Evolutionary conservation across 305 asterid genomes (phyloP), one percentile per base, ranked within the genome.

Genomic region (Plantago lanceolata): DNA sequence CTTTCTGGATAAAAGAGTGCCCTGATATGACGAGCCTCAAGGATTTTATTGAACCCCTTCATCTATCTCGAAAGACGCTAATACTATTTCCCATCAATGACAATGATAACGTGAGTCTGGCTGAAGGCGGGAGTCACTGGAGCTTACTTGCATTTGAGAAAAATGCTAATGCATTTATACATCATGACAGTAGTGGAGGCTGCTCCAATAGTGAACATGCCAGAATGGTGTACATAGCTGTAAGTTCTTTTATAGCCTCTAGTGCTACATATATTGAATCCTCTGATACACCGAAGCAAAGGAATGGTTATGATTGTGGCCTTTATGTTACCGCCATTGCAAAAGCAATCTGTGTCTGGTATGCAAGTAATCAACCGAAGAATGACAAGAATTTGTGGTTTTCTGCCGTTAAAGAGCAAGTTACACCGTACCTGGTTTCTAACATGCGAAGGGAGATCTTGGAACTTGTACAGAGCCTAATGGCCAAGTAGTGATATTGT

Each of bases 51-150:
- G 74, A 83, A 53, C 95, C 95, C 44, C 94, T 91, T 45, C 57
- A 77, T 67, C 84, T 91, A 24, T 57, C 85, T 6, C 48, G 0
- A 57, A 82, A 73, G 75, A 76, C 84, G 56, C 64, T 90, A 69
- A 79, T 88, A 44, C 65, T 91, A 24, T 86, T 88, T 63, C 89
- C 95, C 14, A 70, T 91, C 81, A 86, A 88, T 20, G 87, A 88
- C 69, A 91, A 91, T 18, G 58, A 31, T 35, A 80, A 85, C 0
- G 87, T 85, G 70, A 62, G 57, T 47, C n/a, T 64, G 66, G 96
- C 90, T 5, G 95, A 79, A 71, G 96, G 96, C 7, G 96, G 98
- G 57, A 70, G 64, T 47, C 98, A 88, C 64, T 91, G 98, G 96
- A 91, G 94, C 82, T 73, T 88, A 68, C 94, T 91, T 21, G 90